Evolutionary conservation across 2,329 filamentous ascomycete genomes (phyloP), one percentile per base, ranked within the genome.

Genomic region (Arachnopeziza araneosa): DNA sequence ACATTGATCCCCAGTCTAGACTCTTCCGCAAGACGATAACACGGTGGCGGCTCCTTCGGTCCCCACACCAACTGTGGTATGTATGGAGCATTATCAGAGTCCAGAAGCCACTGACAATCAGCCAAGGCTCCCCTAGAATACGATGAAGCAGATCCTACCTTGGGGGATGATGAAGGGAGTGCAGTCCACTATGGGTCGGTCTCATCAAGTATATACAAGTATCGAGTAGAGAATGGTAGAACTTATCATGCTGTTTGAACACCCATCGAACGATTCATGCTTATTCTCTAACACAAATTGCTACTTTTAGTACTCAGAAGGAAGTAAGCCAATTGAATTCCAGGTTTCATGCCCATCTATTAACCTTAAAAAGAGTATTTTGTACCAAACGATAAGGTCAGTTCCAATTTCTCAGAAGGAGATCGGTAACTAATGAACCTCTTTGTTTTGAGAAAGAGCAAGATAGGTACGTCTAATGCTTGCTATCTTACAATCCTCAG

Each of bases 401-500:
- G 59, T 55, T 24, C 50, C 22, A 23, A 12, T 32, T 22, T 32
- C 17, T 23, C 7, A 9, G 7, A 5, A 24, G 17, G n/a, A 44
- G 48, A 24, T 14, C 10, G 24, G 1, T 12, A 44, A 2, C 12
- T 44, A 48, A 49, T 53, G 22, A 51, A 6, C 36, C 19, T 12
- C 24, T 21, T 50, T 26, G 24, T 49, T 14, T 10, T 8, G 48
- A 60, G 61, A 54, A 53, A 59, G 61, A 60, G 54, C 56, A 58
- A 60, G 58, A 63, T 49, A 52, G 59, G 59, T 58, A 53, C 24
- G 24, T 22, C 9, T 68, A 60, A 60, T 54, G 48, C 60, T 55
- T 58, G 54, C 17, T 14, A 44, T 44, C 12, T 7, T 44, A 19
- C 12, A 44, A 44, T 8, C 64, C 75, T 75, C 59, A 77, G 17